Base-by-base conservation (phyloP, 768 basidiomycete genomes). In the Russula ochroleuca region DNA sequence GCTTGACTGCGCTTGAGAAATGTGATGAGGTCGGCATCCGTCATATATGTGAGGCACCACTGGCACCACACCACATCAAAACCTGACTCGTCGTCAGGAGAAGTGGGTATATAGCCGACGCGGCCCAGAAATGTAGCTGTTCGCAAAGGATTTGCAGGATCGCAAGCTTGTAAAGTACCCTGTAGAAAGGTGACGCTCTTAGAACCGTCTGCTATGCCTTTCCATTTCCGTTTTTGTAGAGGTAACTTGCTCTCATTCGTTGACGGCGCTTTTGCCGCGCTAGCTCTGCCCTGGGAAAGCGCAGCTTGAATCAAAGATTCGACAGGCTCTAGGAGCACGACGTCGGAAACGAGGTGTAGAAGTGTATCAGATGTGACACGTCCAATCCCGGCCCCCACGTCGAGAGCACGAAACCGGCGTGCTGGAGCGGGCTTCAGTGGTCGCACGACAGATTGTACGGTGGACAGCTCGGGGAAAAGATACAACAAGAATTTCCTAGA, bases 1-100 rank as follows among this genome's bases (percentile, higher is more conserved):
- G 74, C 76, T 52, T 80, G 79, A 65, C 86, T 80, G 52, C 85
- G 78, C 68, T 79, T 77, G 67, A 98, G 80, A 76, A 98, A 98
- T 2, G 76, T 73, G 31, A 92, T 80, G 25, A 98, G 82, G 72
- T 96, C 90, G 9, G 72, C 70, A 72, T 95, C 86, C 59, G 79
- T 83, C 62, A 97, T 79, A 77, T 95, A 91, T 2, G 92, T 91
- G 17, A 98, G 80, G 77, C 95, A 96, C 96, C 96, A 98, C 73
- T 99, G 96, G 70, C 92, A 92, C 95, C 92, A 94, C 62, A 96
- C 82, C 58, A 94, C 83, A 74, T 99, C 96, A 75, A 94, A 98
- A 1, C 83, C 83, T 49, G 79, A 75, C 21, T 79, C 84, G 38
- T 77, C 75, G 43, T 71, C 70, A 31, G 77, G 77, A 28, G 75